These are phyloP conservation scores for Colletotrichum sp. DNA, from an alignment of 2,329 filamentous ascomycete genomes.

Conservation along the genomic window DNA sequence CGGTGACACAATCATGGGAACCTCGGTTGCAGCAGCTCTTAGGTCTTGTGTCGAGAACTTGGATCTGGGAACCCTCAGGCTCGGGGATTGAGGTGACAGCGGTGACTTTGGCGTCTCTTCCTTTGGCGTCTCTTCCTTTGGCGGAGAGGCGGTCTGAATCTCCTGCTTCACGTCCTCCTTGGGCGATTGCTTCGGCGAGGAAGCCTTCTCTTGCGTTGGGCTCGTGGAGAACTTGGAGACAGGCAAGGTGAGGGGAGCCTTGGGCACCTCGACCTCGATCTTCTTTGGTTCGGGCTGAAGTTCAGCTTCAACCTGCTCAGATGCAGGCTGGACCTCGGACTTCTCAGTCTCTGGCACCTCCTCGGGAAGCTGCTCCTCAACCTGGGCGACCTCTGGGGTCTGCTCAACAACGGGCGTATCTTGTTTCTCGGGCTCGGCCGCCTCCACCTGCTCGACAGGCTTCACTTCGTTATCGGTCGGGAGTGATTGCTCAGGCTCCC, in stretches of 20 bases:
- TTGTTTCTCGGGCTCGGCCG: slow-evolving; percentile 23
- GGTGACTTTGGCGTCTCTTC: slow-evolving; percentile 23
- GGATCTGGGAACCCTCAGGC: slow-evolving; percentile 40
- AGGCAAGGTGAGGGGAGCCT: slow-evolving; percentile 5
- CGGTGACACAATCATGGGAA: slow-evolving; percentile 20
- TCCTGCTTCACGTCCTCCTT: not conserved
- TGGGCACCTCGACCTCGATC: not conserved
- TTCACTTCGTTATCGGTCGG: slow-evolving; percentile 24
- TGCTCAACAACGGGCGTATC: slow-evolving; percentile 19
- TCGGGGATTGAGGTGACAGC: not conserved
- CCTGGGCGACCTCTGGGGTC: not conserved
- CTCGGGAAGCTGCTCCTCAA: not conserved
- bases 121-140: slow-evolving; percentile 20
- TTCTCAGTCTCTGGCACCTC: not conserved
- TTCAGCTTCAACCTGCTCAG: not conserved
- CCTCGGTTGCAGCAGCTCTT: slow-evolving; percentile 24
- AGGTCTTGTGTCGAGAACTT: slow-evolving; percentile 47
- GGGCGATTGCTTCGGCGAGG: not conserved
- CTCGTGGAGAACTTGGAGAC: slow-evolving; percentile 21
- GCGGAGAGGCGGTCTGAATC: not conserved
- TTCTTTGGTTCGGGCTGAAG: not conserved
- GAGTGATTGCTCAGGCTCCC: not conserved
- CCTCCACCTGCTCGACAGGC: slow-evolving; percentile 24
- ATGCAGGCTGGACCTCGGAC: not conserved
- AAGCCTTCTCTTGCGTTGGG: slow-evolving; percentile 5